phyloP scores from a whole-genome alignment of 768 basidiomycete genomes.

The Tricholoma bakamatsutake region DNA sequence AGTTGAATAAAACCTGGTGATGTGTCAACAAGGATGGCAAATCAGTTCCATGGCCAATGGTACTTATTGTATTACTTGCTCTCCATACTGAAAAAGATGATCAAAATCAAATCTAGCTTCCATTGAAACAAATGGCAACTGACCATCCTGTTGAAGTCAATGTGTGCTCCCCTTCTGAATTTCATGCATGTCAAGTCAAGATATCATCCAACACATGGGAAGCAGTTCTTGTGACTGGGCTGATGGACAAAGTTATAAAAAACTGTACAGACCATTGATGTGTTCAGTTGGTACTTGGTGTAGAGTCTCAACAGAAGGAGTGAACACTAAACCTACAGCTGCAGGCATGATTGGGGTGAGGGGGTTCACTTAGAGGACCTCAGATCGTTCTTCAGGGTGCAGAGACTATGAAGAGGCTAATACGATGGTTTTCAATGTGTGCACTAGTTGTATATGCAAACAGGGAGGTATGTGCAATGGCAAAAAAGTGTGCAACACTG shows the following conservation, averaged over 20 bases:
- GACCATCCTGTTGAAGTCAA: neutral
- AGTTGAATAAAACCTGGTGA: constrained; percentile 10
- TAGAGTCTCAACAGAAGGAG: too few species aligned
- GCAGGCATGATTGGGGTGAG: too few species aligned
- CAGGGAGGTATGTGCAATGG: too few species aligned
- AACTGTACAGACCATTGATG: constrained; percentile 3
- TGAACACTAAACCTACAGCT: too few species aligned
- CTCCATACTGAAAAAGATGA: neutral
- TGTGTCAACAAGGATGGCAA: constrained; percentile 6
- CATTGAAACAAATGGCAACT: neutral
- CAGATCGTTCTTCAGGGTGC: too few species aligned
- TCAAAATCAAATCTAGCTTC: neutral
- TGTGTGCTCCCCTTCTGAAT: neutral
- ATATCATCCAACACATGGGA: constrained; percentile 2
- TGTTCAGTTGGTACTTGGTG: too few species aligned
- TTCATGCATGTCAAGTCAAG: neutral
- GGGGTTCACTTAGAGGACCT: too few species aligned
- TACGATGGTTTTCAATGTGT: too few species aligned
- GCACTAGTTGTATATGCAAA: too few species aligned
- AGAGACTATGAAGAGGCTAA: too few species aligned
- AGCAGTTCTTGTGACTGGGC: neutral
- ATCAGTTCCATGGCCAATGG: constrained; percentile 8
- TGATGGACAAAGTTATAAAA: neutral
- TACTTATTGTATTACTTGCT: neutral
- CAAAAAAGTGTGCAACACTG: too few species aligned